These are phyloP conservation scores for Melocanna baccifera DNA, from an alignment of 176 grass and related monocot species.

Conservation along the genomic window DNA sequence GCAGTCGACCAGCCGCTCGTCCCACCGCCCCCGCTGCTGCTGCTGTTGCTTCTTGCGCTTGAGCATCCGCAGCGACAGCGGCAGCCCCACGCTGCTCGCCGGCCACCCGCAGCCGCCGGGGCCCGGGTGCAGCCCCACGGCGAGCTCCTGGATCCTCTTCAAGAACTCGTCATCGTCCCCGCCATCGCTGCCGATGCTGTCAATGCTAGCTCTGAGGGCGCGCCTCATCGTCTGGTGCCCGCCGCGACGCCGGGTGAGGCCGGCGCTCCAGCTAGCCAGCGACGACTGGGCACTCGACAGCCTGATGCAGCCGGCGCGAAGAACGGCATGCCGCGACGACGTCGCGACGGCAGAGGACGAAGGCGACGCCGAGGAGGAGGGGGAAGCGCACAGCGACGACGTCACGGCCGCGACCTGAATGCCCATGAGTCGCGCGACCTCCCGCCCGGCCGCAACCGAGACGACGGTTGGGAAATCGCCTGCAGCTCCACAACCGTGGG, in stretches of 20 bases:
- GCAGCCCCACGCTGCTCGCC: conserved; percentile 58
- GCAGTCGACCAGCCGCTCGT: conserved; percentile 41
- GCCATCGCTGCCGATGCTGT: conserved; percentile 39
- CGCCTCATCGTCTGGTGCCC: conserved; percentile 28
- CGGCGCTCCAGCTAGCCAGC: conserved; percentile 36
- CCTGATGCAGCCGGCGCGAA: conserved; percentile 14
- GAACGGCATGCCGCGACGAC: conserved; percentile 30
- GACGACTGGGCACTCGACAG: conserved; percentile 48
- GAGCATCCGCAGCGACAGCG: conserved; percentile 78
- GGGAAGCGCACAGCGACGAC: conserved; percentile 25
- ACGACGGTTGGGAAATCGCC: conserved; percentile 47
- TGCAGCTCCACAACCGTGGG: conserved; percentile 33
- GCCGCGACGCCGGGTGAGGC: not conserved
- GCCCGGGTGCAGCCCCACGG: conserved; percentile 33
- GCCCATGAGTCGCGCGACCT: conserved; percentile 37
- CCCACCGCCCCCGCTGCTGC: conserved; percentile 32
- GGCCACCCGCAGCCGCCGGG: conserved; percentile 38
- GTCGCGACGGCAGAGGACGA: conserved; percentile 40
- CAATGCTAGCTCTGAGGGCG: conserved; percentile 51
- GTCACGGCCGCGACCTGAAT: conserved; percentile 29
- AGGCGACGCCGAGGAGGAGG: conserved; percentile 29
- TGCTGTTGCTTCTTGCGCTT: conserved; percentile 74
- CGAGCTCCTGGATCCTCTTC: conserved; percentile 67
- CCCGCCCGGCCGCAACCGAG: conserved; percentile 36
- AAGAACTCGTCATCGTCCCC: conserved; percentile 60